Conservation (phyloP, 2,329 filamentous ascomycete genomes). For the Fusarium udum region DNA sequence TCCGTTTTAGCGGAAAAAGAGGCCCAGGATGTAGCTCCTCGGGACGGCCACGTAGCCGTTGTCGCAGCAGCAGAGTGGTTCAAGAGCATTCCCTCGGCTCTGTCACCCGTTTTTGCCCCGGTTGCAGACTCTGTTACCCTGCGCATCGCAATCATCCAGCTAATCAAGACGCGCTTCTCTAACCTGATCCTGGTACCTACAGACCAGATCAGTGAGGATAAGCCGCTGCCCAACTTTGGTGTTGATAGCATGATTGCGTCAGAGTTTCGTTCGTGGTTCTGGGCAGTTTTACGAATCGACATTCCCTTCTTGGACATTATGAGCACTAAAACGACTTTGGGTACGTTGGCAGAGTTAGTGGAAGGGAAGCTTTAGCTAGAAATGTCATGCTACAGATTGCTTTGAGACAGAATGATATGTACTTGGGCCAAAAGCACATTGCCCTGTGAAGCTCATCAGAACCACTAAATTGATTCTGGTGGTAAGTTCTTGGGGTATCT, state of each 20-base stretch:
- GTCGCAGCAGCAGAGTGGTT: background rate
- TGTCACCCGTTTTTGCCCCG: background rate
- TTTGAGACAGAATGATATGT: background rate
- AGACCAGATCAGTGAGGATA: background rate
- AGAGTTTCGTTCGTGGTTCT: background rate
- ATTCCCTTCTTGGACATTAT: background rate
- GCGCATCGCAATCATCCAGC: background rate
- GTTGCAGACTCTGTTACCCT: background rate
- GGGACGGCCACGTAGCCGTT: background rate
- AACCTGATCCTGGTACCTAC: background rate
- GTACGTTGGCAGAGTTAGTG: background rate
- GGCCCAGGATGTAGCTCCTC: background rate
- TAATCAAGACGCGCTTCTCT: background rate
- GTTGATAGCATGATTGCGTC: background rate
- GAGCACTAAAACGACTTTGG: background rate
- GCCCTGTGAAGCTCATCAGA: accelerated
- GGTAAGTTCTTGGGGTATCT: background rate
- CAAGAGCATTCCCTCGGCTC: background rate
- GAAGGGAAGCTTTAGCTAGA: background rate
- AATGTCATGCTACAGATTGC: accelerated
- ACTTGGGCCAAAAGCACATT: accelerated
- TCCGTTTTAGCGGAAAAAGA: background rate
- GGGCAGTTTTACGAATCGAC: background rate
- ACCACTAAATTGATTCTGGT: background rate
- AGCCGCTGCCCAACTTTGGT: background rate